A percentile compares a stretch with the other conserved stretches of the same genome.
Conservation (phyloP, 108 stramenopile genomes). For the Pseudonitzschia multiseries region DNA sequence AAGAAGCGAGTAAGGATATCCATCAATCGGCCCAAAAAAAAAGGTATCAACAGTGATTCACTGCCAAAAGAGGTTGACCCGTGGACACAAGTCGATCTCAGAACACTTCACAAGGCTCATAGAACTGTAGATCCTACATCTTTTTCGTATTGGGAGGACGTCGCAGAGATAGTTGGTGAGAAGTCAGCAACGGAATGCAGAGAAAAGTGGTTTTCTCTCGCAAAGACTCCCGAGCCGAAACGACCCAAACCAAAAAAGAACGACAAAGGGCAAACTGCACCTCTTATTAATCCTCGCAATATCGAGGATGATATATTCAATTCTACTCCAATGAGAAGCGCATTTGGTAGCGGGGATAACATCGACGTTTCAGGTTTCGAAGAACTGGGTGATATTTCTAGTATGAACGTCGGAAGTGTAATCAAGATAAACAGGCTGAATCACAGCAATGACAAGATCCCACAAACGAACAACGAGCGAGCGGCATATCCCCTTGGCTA, state of each 20-base stretch:
- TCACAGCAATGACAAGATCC: not conserved
- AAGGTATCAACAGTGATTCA: not conserved
- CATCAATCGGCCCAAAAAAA: not conserved
- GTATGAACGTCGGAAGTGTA: constrained; percentile 31
- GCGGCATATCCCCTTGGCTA: constrained; percentile 25
- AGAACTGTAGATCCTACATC: constrained; percentile 53
- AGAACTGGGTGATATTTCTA: constrained; percentile 5
- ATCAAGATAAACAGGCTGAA: constrained; percentile 23
- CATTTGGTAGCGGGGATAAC: constrained; percentile 18
- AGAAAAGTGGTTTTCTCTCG: constrained; percentile 57
- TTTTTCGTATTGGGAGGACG: constrained; percentile 51
- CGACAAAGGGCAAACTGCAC: not conserved
- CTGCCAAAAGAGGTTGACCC: not conserved
- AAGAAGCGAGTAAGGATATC: constrained; percentile 12
- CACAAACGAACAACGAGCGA: not conserved
- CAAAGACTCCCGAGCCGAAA: constrained; percentile 38
- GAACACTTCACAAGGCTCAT: constrained; percentile 31
- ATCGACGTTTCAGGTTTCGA: not conserved
- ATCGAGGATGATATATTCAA: constrained; percentile 53
- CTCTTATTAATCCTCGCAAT: not conserved
- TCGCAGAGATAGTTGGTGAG: constrained; percentile 34
- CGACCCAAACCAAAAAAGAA: constrained; percentile 8
- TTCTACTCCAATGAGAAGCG: constrained; percentile 46
- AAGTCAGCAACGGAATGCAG: constrained; percentile 47
- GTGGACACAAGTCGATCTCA: constrained; percentile 21